These are phyloP conservation scores for Xylaria telfairii DNA, from an alignment of 495 filamentous ascomycete species.

Conservation along the genomic window DNA sequence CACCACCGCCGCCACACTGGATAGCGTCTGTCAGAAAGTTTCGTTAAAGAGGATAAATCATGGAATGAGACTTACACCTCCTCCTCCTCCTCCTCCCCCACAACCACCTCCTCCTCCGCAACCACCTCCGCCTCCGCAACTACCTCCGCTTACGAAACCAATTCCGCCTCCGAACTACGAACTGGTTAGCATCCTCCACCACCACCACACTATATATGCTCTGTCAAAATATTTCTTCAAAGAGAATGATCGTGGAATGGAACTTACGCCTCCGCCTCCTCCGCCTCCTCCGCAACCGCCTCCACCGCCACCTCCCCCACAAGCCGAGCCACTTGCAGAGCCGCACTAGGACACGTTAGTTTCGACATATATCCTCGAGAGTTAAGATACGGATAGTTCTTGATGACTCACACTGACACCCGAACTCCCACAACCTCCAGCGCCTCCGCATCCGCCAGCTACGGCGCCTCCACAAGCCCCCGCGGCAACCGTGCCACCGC, in stretches of 20 bases:
- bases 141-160: too few relatives aligned
- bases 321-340: constrained; percentile 28
- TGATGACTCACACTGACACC: constrained; percentile 51
- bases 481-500: constrained; percentile 43
- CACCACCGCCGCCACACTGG: not conserved
- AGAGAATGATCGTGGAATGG: not conserved
- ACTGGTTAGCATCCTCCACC: not conserved
- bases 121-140: too few relatives aligned
- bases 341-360: constrained; percentile 34
- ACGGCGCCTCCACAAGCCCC: constrained; percentile 48
- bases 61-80: too few relatives aligned
- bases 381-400: constrained; percentile 30
- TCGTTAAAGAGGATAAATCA: too few relatives aligned
- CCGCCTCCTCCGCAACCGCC: constrained; percentile 45
- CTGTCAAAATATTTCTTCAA: not conserved
- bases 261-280: constrained; percentile 33
- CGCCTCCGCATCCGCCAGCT: constrained; percentile 57
- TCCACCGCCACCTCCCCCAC: constrained; percentile 49
- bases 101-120: too few relatives aligned
- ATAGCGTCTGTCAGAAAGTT: too few relatives aligned
- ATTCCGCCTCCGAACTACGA: not conserved
- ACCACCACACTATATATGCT: not conserved
- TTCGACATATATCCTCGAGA: not conserved
- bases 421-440: constrained; percentile 41
- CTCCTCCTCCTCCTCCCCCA: too few relatives aligned